phyloP scores from a whole-genome alignment of 2,329 filamentous ascomycete species.

The Aspergillus japonicus region DNA sequence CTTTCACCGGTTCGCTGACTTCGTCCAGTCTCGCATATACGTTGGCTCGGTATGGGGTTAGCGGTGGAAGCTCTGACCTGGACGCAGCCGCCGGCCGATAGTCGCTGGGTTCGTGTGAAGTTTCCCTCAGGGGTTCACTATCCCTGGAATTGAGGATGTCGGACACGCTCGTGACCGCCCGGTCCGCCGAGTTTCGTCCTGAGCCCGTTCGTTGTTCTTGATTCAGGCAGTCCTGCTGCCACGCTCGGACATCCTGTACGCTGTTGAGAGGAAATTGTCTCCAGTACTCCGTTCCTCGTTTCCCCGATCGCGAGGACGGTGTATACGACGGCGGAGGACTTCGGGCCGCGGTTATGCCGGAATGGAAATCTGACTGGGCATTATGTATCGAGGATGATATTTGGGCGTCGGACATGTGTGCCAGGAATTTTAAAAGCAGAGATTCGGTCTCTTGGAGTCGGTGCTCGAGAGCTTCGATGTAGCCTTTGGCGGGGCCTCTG shows the following conservation, averaged over 20 bases:
- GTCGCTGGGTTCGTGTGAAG: background rate
- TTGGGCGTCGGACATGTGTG: constrained; percentile 33
- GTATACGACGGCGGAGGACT: constrained; percentile 10
- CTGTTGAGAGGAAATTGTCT: constrained; percentile 36
- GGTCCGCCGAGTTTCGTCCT: background rate
- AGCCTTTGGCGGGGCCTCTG: constrained; percentile 50
- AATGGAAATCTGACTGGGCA: background rate
- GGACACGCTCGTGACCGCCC: background rate
- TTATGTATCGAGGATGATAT: constrained; percentile 24
- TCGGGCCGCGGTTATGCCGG: background rate
- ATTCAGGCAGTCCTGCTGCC: constrained; percentile 33
- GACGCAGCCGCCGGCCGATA: background rate
- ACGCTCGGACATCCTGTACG: constrained; percentile 34
- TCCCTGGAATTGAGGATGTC: background rate
- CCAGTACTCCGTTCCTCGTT: constrained; percentile 40
- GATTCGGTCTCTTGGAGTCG: constrained; percentile 45
- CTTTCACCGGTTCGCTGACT: background rate
- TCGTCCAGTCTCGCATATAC: background rate
- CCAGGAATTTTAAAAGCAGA: constrained; percentile 39
- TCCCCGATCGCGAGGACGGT: constrained; percentile 26
- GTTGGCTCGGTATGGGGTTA: background rate
- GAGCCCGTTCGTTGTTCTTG: background rate
- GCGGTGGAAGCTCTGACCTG: background rate
- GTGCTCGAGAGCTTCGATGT: constrained; percentile 46
- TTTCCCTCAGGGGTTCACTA: background rate